Base-by-base conservation (phyloP, 2,329 filamentous ascomycete genomes). In the Dryadomyces sulphureus region DNA sequence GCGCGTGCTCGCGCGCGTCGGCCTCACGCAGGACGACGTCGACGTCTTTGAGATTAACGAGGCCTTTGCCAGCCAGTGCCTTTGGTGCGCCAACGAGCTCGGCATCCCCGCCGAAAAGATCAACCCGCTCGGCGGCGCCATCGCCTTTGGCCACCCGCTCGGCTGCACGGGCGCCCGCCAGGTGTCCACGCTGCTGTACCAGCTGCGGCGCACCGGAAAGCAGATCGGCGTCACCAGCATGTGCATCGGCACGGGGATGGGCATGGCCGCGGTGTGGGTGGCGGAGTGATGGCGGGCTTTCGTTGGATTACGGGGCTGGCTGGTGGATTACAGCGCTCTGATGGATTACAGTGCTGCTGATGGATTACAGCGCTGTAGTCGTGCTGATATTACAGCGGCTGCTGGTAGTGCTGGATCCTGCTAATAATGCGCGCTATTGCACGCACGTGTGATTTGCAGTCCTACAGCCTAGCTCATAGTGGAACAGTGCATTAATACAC, bases 11-110 rank as follows among this genome's bases (percentile, higher is more conserved):
- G 75, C 85, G 61, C 89, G 92, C 63, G 85, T 89, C 0, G 88
- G 89, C 49, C 79, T 98, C 56, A 72, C 70, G 60, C 86, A 81
- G 65, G 82, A 94, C 48, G 90, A 96, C 55, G 87, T 98, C 25
- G 92, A 96, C 62, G 90, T 96, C 59, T 96, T 77, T 59, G 92
- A 98, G 76, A 95, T 98, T 74, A 98, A 98, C 71, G 92, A 98
- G 75, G 92, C 92, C 1, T 98, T 98, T 63, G 92, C 92, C 27
- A 85, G 79, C 52, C 90, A 96, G 73, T 94, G 87, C 65, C 65
- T 96, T 54, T 96, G 84, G 84, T 95, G 88, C 64, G 78, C 85
- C 52, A 85, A 92, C 58, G 81, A 95, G 70, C 76, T 98, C 20
- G 82, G 81, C 39, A 67, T 98, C 24, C 84, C 87, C 45, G 60